Evolutionary conservation across 306 rosid genomes (phyloP), one percentile per base, ranked within the genome.

Genomic region (Trifolium dubium): DNA sequence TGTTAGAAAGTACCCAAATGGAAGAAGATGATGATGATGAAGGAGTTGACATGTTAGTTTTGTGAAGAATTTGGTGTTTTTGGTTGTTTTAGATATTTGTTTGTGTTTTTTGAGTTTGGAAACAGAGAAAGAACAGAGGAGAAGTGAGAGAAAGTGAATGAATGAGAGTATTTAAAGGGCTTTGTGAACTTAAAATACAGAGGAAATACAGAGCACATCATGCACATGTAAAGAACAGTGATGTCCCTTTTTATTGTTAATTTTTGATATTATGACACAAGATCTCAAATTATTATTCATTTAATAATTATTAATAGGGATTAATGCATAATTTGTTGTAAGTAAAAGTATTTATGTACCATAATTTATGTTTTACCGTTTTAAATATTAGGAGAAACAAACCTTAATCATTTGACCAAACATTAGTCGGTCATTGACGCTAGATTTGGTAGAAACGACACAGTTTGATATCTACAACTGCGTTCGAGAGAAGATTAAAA

Each of bases 1-100:
- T 68, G 85, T 86, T 88, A 18, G 92, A 85, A 6, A 88, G 64
- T 1, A 84, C 66, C 93, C 99, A 85, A 41, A 77, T 82, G 17
- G 89, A 86, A 66, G 96, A 65, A 32, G 92, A 74, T 7, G 92
- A 81, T 3, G 92, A 81, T 5, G 81, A 59, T 14, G 87, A 51
- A 50, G 34, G 53, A 61, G 69, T 63, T 49, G 76, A 72, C 89
- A 88, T 89, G 84, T 75, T 89, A 83, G 85, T 68, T 5, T 51
- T 30, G 65, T 77, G 73, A 71, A 49, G 75, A 61, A 69, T 71
- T 67, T 46, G 53, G 41, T 73, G 63, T 71, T 46, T 62, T 71
- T n/a, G n/a, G n/a, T n/a, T 78, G 75, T 67, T 79, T 46, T 81
- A 66, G 9, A 34, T 28, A 12, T 59, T 17, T 53, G 71, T 76